Percentiles rank a stretch among this genome's conserved stretches.
phyloP scores from a whole-genome alignment of 805 yeast genomes.

The Yarrowia alimentaria region DNA sequence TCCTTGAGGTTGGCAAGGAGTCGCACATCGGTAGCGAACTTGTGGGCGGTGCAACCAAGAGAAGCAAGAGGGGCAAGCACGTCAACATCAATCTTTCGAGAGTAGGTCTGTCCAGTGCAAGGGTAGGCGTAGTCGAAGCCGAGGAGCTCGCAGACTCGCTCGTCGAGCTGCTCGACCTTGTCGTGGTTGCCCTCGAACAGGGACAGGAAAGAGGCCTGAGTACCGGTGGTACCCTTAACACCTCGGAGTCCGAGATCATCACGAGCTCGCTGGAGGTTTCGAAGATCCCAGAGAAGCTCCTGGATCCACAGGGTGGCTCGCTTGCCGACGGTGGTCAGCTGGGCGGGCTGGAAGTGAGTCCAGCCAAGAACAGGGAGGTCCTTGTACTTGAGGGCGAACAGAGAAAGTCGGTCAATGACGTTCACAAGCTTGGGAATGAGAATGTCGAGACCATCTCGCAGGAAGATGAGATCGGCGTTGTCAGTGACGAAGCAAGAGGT shows the following conservation, averaged over 20 bases:
- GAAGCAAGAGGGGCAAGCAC: conserved; percentile 89
- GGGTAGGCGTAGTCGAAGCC: conserved; percentile 97
- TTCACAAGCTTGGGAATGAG: conserved; percentile 93
- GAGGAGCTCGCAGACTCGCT: conserved; percentile 84
- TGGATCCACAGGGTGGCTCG: conserved; percentile 97
- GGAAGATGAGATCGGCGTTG: conserved; percentile 94
- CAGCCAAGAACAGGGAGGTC: conserved; percentile 97
- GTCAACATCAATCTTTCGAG: conserved; percentile 96
- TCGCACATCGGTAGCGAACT: conserved; percentile 96
- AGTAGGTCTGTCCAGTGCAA: conserved; percentile 98
- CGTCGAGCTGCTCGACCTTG: conserved; percentile 89
- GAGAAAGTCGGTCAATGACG: conserved; percentile 83
- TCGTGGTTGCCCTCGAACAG: conserved; percentile 96
- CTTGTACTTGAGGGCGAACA: conserved; percentile 88
- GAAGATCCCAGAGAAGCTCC: conserved; percentile 95
- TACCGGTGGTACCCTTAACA: conserved; percentile 98
- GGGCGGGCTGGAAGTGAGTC: conserved; percentile 99
- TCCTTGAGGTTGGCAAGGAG: conserved; percentile 95
- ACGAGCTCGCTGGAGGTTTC: conserved; percentile 94
- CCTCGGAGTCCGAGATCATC: conserved; percentile 96
- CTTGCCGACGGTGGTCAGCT: conserved; percentile 97
- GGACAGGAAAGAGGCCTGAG: conserved; percentile 94
- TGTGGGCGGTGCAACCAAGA: conserved; percentile 94
- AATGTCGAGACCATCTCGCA: conserved; percentile 92
- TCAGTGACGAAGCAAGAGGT: conserved; percentile 98